Base-by-base conservation (phyloP, 495 filamentous ascomycete genomes). In the Neurospora sp. region DNA sequence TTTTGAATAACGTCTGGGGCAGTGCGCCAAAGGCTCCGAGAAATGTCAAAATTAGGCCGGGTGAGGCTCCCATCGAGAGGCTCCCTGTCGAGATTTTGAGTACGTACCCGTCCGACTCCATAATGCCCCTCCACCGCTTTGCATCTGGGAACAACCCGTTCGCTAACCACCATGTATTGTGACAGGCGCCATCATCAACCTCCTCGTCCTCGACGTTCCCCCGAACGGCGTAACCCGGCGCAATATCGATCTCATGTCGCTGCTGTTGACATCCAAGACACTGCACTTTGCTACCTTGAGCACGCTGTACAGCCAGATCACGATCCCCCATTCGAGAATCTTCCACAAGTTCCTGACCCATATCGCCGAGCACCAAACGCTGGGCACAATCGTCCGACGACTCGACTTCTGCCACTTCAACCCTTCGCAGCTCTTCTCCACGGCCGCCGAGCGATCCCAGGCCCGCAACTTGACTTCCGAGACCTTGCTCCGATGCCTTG, bases 351-450 rank as follows among this genome's bases (percentile, higher is more conserved):
- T 94, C 73, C 87, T 94, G 40, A 83, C 85, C 72, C 92, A 93
- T 76, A 92, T 96, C 76, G 81, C 85, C 18, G 84, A 87, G 69
- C 89, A 94, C 79, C 89, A 89, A 14, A 87, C 89, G 14, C 85
- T 94, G 69, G 93, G 93, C 20, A 91, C 90, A 40, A 88, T 96
- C 70, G 92, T 96, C 42, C 88, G 91, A 69, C 90, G 93, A 48
- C 83, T 96, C 38, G 93, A 97, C 82, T 94, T 97, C 80, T 93
- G 92, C 59, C 92, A 94, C 84, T 95, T 94, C 82, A 96, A 93
- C 78, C 93, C 93, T 7, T 87, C 92, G 20, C 92, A 92, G 37
- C 84, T 94, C 42, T 94, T 94, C 76, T 88, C 90, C 69, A 95
- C 91, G 61, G 91, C 88, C 76, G 89, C 91, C 82, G 91, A 94